Conservation (phyloP, 176 grass and related monocot genomes). For the Zea mays region Zm-B73-REFERENCE-NAM-5.0 NC_050103.1:744501-745000, state of each 20-base stretch:
- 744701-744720: conserved; percentile 85
- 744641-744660: neutral
- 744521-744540: conserved; percentile 68
- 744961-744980: conserved; percentile 82
- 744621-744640: too few relatives aligned
- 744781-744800: conserved; percentile 94
- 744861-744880: conserved; percentile 85
- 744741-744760: conserved; percentile 99
- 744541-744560: conserved; percentile 85
- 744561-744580: conserved; percentile 69
- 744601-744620: too few relatives aligned
- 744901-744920: conserved; percentile 88
- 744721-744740: conserved; percentile 87
- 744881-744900: conserved; percentile 83
- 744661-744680: conserved; percentile 99
- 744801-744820: conserved; percentile 97
- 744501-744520: conserved; percentile 57
- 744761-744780: conserved; percentile 88
- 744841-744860: conserved; percentile 93
- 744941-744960: conserved; percentile 73
- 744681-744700: conserved; percentile 94
- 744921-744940: conserved; percentile 92
- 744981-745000: conserved; percentile 91
- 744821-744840: conserved; percentile 99
- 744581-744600: conserved; percentile 54